phyloP scores from a whole-genome alignment of 176 grass and related monocot species.

The Otatea glauca region DNA sequence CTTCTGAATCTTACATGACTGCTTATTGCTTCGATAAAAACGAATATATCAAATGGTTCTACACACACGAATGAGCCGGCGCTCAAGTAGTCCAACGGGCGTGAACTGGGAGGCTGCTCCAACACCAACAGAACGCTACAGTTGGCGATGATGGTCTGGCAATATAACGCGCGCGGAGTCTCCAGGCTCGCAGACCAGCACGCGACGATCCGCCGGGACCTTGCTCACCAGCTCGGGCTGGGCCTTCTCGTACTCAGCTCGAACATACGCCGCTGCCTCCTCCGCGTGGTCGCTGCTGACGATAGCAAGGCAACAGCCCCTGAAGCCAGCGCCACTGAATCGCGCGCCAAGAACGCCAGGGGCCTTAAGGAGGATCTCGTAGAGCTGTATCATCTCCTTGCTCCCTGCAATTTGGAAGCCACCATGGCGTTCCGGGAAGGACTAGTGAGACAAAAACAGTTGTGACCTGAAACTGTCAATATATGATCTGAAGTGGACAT shows the following conservation, averaged over 20 bases:
- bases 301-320: constrained; percentile 89
- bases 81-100: background rate
- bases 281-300: constrained; percentile 56
- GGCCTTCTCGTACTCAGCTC: constrained; percentile 65
- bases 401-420: constrained; percentile 51
- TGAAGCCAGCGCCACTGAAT: constrained; percentile 95
- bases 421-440: background rate
- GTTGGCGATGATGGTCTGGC: background rate
- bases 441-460: background rate
- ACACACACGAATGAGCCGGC: background rate
- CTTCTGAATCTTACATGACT: no score
- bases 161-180: constrained; percentile 63
- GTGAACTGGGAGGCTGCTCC: background rate
- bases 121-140: background rate
- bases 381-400: constrained; percentile 92
- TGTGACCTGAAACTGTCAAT: background rate
- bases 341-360: constrained; percentile 82
- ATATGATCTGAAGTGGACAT: constrained; percentile 12
- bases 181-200: constrained; percentile 76
- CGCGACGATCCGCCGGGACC: constrained; percentile 62
- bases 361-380: constrained; percentile 87
- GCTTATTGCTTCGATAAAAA: no score
- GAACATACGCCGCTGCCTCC: constrained; percentile 64
- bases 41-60: background rate
- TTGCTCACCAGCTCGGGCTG: constrained; percentile 67